Conservation (phyloP, 352 stramenopile genomes). For the Blastocystis sp. region DNA sequence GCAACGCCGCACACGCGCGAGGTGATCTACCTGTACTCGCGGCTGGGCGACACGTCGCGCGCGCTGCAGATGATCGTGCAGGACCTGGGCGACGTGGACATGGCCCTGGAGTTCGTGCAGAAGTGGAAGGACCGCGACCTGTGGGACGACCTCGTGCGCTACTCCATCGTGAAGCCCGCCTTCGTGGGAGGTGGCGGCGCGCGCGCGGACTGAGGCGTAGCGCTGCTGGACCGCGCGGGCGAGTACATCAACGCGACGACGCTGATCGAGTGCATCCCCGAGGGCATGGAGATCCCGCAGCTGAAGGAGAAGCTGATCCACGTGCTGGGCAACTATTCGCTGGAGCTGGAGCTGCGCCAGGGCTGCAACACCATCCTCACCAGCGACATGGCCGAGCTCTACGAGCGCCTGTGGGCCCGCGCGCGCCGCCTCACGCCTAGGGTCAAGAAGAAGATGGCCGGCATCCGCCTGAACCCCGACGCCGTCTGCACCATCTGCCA, state of each 20-base stretch:
- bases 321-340: slow-evolving; percentile 61
- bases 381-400: slow-evolving; percentile 54
- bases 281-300: slow-evolving; percentile 61
- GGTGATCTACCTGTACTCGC: slow-evolving; percentile 63
- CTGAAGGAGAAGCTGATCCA: slow-evolving; percentile 65
- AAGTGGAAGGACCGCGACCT: slow-evolving; percentile 68
- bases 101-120: slow-evolving; percentile 66
- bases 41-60: slow-evolving; percentile 48
- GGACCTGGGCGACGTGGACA: slow-evolving; percentile 64
- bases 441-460: slow-evolving; percentile 55
- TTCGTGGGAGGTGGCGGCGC: slow-evolving; percentile 39
- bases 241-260: slow-evolving; percentile 68
- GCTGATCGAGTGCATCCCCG: slow-evolving; percentile 57
- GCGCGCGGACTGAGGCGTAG: slow-evolving; percentile 22
- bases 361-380: slow-evolving; percentile 66
- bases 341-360: slow-evolving; percentile 65
- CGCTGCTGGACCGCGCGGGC: slow-evolving; percentile 51
- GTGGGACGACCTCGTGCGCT: slow-evolving; percentile 53
- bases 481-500: slow-evolving; percentile 60
- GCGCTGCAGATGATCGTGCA: slow-evolving; percentile 68
- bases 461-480: slow-evolving; percentile 29
- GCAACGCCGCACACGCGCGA: slow-evolving; percentile 44
- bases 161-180: slow-evolving; percentile 46
- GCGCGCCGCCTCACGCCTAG: background rate
- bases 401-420: slow-evolving; percentile 29